Conservation (phyloP, 1,139 yeast species). For the Candida neerlandica region DNA sequence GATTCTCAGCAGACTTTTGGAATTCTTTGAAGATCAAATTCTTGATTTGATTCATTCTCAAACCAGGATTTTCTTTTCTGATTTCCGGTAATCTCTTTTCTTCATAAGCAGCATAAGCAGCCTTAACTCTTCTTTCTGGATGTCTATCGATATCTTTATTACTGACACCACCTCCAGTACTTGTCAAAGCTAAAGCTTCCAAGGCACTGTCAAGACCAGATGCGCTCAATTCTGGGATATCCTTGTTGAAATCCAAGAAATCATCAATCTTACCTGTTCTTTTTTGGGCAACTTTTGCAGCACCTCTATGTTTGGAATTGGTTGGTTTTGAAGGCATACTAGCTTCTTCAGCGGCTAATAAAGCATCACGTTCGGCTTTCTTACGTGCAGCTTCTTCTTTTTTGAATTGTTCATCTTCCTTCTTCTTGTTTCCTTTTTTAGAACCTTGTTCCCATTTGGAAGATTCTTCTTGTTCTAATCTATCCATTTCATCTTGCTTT, state of each 20-base stretch:
- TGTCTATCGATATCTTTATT: slow-evolving; percentile 78
- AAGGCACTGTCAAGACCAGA: slow-evolving; percentile 77
- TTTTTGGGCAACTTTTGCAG: slow-evolving; percentile 67
- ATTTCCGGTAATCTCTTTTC: slow-evolving; percentile 73
- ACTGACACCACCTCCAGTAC: slow-evolving; percentile 54
- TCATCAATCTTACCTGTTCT: slow-evolving; percentile 68
- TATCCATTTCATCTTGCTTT: slow-evolving; percentile 53
- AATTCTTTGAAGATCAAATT: slow-evolving; percentile 77
- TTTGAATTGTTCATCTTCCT: slow-evolving; percentile 61
- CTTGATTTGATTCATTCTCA: slow-evolving; percentile 77
- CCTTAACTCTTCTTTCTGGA: slow-evolving; percentile 87
- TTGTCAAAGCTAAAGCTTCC: slow-evolving; percentile 71
- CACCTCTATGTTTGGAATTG: slow-evolving; percentile 63
- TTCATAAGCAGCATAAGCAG: slow-evolving; percentile 74
- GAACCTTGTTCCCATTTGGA: slow-evolving; percentile 73
- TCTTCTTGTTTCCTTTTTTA: slow-evolving; percentile 71
- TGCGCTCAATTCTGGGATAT: slow-evolving; percentile 62
- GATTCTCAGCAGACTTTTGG: slow-evolving; percentile 79
- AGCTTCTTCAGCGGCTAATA: slow-evolving; percentile 65
- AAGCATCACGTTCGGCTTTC: slow-evolving; percentile 63
- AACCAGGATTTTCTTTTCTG: slow-evolving; percentile 78
- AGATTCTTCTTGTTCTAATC: slow-evolving; percentile 57
- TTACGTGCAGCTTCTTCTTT: slow-evolving; percentile 66
- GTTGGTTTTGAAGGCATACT: slow-evolving; percentile 60
- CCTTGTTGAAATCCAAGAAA: slow-evolving; percentile 54